Conservation (phyloP, 768 basidiomycete genomes). For the Suillus decipiens region DNA sequence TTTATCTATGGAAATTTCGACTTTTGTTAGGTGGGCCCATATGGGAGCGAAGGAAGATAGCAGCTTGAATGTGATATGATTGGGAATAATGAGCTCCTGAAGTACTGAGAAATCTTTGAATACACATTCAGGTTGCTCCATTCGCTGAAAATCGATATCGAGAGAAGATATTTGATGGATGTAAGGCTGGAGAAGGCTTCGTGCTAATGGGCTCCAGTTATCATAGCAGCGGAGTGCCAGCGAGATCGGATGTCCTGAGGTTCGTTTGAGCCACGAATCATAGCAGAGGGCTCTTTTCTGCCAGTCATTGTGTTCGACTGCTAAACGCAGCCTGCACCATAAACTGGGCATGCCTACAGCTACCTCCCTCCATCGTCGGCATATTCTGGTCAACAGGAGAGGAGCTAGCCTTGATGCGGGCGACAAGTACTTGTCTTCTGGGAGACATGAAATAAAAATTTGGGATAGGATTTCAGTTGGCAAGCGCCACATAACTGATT, state of each 20-base stretch:
- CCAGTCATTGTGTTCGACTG: not conserved
- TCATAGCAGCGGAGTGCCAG: not conserved
- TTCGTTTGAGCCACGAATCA: not conserved
- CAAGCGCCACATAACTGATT: slow-evolving; percentile 37
- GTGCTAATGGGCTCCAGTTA: too few species aligned
- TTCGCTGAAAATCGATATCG: too few species aligned
- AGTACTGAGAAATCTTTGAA: slow-evolving; percentile 18
- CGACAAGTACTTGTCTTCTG: not conserved
- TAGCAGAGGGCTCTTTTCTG: not conserved
- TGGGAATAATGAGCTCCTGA: slow-evolving; percentile 11
- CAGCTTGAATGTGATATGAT: not conserved
- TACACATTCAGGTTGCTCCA: not conserved
- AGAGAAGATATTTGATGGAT: not conserved
- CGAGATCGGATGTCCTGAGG: not conserved
- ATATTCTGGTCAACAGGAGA: not conserved
- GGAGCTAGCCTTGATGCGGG: not conserved
- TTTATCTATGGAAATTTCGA: slow-evolving; percentile 9
- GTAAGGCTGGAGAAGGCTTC: not conserved
- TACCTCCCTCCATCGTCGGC: not conserved
- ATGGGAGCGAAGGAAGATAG: slow-evolving; percentile 13
- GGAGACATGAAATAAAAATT: not conserved
- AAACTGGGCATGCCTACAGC: not conserved
- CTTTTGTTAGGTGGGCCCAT: slow-evolving; percentile 18
- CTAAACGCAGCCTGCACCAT: not conserved
- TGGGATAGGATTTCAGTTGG: slow-evolving; percentile 39